Evolutionary conservation across 371 early-diverging fungal species (phyloP).

Genomic region (Rhizopus arrhizus): DNA sequence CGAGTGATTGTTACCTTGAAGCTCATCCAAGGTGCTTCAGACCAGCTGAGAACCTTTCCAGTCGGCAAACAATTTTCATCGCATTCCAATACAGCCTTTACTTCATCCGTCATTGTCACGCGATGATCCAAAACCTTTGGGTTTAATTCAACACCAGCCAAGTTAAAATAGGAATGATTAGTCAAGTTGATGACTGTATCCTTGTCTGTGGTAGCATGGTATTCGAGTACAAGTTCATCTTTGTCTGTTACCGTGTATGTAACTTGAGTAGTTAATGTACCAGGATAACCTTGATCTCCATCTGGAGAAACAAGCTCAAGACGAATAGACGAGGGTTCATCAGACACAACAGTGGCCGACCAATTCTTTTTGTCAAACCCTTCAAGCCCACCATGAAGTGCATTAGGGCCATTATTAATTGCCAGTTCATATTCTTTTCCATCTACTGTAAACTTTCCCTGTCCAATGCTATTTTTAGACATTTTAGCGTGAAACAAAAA

Average conservation of each 20-base stretch:
- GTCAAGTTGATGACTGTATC: slow-evolving; percentile 43
- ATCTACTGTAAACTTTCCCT: slow-evolving; percentile 47
- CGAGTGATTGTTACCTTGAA: slow-evolving; percentile 42
- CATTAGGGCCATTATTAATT: slow-evolving; percentile 47
- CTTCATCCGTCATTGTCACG: slow-evolving; percentile 49
- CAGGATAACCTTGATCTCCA: slow-evolving; percentile 55
- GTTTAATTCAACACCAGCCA: slow-evolving; percentile 50
- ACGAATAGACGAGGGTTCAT: slow-evolving; percentile 44
- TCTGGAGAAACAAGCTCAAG: slow-evolving; percentile 49
- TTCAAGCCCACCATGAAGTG: slow-evolving; percentile 50
- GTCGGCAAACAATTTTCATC: slow-evolving; percentile 67
- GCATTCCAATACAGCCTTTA: slow-evolving; percentile 56
- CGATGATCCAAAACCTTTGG: slow-evolving; percentile 53
- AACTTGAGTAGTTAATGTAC: slow-evolving; percentile 38
- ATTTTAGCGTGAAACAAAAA: background rate
- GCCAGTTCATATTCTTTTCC: slow-evolving; percentile 36
- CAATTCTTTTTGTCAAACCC: slow-evolving; percentile 52
- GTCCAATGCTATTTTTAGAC: slow-evolving; percentile 33
- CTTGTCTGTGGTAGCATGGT: slow-evolving; percentile 40
- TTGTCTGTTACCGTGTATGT: slow-evolving; percentile 49
- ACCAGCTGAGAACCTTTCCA: slow-evolving; percentile 53
- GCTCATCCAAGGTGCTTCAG: slow-evolving; percentile 52
- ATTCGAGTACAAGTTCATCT: slow-evolving; percentile 37
- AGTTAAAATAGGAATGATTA: slow-evolving; percentile 52
- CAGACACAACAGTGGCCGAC: slow-evolving; percentile 42